phyloP scores from a whole-genome alignment of 2,329 filamentous ascomycete species.

The Stachybotrys chlorohalonatus region DNA sequence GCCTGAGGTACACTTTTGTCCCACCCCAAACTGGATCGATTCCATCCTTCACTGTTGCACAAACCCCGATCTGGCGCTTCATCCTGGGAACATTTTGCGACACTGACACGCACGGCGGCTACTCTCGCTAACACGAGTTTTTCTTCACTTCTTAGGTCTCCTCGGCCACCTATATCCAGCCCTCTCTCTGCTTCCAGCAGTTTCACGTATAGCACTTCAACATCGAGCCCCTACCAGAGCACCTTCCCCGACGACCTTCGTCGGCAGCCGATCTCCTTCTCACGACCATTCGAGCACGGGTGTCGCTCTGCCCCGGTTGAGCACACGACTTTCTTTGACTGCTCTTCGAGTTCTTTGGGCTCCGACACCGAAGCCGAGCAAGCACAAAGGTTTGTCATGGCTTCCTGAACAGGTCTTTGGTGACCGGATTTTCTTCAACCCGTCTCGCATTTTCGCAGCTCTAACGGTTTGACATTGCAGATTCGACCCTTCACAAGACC shows the following conservation, averaged over 20 bases:
- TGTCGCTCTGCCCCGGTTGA: constrained; percentile 7
- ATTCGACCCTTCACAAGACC: constrained; percentile 13
- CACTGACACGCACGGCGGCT: background rate
- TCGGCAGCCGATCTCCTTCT: constrained; percentile 9
- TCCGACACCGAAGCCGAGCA: constrained; percentile 17
- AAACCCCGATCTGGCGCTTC: background rate
- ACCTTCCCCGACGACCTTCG: constrained; percentile 17
- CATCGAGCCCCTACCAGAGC: constrained; percentile 24
- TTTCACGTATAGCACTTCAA: constrained; percentile 32
- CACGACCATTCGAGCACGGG: constrained; percentile 6
- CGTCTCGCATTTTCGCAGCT: background rate
- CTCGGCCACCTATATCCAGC: constrained; percentile 38
- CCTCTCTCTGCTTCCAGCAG: constrained; percentile 37
- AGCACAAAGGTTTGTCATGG: constrained; percentile 18
- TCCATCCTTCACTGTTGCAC: background rate
- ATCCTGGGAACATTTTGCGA: background rate
- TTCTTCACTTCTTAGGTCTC: constrained; percentile 28
- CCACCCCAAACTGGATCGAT: background rate
- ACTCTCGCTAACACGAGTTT: background rate
- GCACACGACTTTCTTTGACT: constrained; percentile 25
- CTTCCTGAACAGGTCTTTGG: background rate
- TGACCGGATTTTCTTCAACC: background rate
- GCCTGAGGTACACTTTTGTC: background rate
- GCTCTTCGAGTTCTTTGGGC: constrained; percentile 25
- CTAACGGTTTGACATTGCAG: constrained; percentile 8